phyloP scores from a whole-genome alignment of 768 basidiomycete genomes.

The Clitopilus passeckerianus region DNA sequence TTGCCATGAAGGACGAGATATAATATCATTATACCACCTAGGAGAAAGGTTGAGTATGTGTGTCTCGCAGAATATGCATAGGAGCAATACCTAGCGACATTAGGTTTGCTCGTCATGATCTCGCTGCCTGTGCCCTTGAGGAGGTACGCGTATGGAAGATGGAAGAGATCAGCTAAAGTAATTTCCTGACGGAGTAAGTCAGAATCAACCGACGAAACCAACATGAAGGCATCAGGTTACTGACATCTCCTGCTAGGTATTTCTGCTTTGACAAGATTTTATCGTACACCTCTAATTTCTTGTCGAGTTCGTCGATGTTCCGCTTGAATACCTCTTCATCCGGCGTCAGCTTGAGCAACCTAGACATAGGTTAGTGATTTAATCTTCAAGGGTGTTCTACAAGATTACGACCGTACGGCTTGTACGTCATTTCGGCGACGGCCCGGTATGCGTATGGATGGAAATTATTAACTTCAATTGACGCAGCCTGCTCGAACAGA shows the following conservation, averaged over 20 bases:
- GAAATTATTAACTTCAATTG: conserved; percentile 44
- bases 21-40: conserved; percentile 51
- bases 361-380: background rate
- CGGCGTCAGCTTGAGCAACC: background rate
- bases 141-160: conserved; percentile 30
- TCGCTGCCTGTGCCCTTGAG: conserved; percentile 16
- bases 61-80: background rate
- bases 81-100: conserved; percentile 29
- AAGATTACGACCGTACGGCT: conserved; percentile 38
- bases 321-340: conserved; percentile 14
- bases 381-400: too few relatives aligned
- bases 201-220: too few relatives aligned
- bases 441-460: conserved; percentile 26
- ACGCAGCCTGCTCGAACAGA: conserved; percentile 35
- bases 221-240: conserved; percentile 8
- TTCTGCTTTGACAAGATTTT: conserved; percentile 32
- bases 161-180: conserved; percentile 41
- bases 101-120: conserved; percentile 31
- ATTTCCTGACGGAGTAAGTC: conserved; percentile 25
- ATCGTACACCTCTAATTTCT: conserved; percentile 36
- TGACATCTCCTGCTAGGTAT: conserved; percentile 40
- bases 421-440: conserved; percentile 41
- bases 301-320: conserved; percentile 15
- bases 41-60: background rate
- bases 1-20: conserved; percentile 39